A percentile compares a stretch with the other conserved stretches of the same genome.
Evolutionary conservation across 257 asterid genomes (phyloP).

Genomic region (Gentiana macrophylla): DNA sequence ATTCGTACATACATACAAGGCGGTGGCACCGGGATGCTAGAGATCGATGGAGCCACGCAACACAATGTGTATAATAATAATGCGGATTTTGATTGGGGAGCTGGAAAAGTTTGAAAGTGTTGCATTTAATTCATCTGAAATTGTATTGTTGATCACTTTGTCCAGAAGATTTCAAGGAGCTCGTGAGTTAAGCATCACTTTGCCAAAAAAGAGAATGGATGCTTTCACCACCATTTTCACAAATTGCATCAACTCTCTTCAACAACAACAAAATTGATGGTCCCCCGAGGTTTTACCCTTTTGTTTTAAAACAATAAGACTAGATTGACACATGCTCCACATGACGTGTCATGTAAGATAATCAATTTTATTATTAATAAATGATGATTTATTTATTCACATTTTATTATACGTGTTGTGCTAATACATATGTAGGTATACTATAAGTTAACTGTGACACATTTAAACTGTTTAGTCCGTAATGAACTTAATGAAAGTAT

Average conservation of each 20-base stretch:
- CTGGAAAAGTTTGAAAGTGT: conserved; percentile 9
- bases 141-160: conserved; percentile 10
- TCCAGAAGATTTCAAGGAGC: conserved; percentile 19
- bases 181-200: conserved; percentile 18
- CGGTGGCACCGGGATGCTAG: background rate
- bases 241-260: background rate
- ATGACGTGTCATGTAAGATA: no score
- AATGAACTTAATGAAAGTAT: no score
- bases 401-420: no score
- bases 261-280: no score
- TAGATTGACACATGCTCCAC: no score
- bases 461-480: no score
- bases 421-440: no score
- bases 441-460: no score
- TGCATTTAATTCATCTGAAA: conserved; percentile 9
- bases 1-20: background rate
- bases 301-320: no score
- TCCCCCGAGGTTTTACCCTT: no score
- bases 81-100: conserved; percentile 20
- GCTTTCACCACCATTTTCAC: conserved; percentile 15
- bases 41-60: background rate
- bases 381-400: no score
- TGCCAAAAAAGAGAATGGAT: conserved; percentile 14
- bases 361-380: no score
- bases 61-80: conserved; percentile 4